Percentiles rank a stretch among this genome's conserved stretches.
phyloP scores from a whole-genome alignment of 2,329 filamentous ascomycete species.

The Helotiales sp. region DNA sequence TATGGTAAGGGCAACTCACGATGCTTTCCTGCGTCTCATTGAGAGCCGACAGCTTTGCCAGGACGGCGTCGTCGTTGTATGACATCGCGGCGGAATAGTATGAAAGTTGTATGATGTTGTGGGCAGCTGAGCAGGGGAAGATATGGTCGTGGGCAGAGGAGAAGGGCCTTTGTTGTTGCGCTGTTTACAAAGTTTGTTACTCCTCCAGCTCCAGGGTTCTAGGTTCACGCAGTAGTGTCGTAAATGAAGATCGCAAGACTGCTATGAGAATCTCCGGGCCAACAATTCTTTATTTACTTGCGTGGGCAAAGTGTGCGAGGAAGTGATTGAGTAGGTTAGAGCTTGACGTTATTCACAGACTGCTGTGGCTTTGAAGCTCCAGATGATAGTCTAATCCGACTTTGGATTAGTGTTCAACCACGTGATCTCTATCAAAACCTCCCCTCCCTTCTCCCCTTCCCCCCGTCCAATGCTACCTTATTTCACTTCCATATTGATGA shows the following conservation, averaged over 20 bases:
- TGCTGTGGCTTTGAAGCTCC: slow-evolving; percentile 6
- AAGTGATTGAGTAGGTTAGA: neutral
- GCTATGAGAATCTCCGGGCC: neutral
- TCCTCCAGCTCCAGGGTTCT: neutral
- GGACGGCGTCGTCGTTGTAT: slow-evolving; percentile 93
- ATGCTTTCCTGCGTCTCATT: slow-evolving; percentile 99
- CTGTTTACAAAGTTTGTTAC: slow-evolving; percentile 9
- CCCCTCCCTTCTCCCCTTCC: neutral
- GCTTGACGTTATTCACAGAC: slow-evolving; percentile 3
- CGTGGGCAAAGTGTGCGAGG: neutral
- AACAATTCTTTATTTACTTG: neutral
- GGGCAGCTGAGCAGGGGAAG: neutral
- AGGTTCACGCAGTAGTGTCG: neutral
- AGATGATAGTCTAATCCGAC: neutral
- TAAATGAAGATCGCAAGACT: neutral
- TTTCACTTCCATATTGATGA: too few relatives aligned
- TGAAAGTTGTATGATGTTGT: neutral
- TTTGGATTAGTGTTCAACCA: neutral
- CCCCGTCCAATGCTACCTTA: neutral
- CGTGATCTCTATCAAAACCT: neutral
- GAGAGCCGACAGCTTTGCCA: slow-evolving; percentile 90
- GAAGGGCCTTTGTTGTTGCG: slow-evolving; percentile 8
- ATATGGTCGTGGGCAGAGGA: neutral
- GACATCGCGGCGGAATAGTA: slow-evolving; percentile 68
- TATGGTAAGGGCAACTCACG: slow-evolving; percentile 40